Percentiles rank a stretch among this genome's conserved stretches.
phyloP scores from a whole-genome alignment of 345 rosid species.

The Passiflora organensis region DNA sequence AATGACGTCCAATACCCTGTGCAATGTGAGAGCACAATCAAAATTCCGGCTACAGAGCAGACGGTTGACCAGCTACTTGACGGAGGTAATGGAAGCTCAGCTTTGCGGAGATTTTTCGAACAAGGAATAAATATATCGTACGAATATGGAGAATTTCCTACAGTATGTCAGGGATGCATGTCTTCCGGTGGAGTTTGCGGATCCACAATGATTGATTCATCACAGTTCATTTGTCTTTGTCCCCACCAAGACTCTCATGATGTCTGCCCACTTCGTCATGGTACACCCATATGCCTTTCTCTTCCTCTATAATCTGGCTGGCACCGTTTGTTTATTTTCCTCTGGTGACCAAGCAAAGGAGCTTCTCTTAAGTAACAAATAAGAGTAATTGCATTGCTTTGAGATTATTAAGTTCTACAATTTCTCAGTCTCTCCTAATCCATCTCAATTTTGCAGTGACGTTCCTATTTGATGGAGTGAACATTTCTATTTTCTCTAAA shows the following conservation, averaged over 20 bases:
- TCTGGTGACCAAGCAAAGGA: too few relatives aligned
- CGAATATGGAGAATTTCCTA: background rate
- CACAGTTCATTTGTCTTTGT: constrained; percentile 36
- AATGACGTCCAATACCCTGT: background rate
- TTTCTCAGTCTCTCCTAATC: too few relatives aligned
- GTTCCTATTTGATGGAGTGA: too few relatives aligned
- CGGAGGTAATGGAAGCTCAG: background rate
- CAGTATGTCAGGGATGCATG: constrained; percentile 15
- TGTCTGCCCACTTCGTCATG: constrained; percentile 1
- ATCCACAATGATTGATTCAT: background rate
- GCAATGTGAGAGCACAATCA: background rate
- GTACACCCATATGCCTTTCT: background rate
- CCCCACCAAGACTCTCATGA: background rate
- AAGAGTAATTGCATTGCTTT: too few relatives aligned
- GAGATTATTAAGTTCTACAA: too few relatives aligned
- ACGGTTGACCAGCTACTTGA: background rate
- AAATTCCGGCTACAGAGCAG: background rate
- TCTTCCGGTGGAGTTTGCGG: constrained; percentile 44
- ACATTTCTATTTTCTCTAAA: too few relatives aligned
- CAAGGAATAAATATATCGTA: constrained; percentile 24
- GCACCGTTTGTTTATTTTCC: too few relatives aligned
- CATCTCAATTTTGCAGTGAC: too few relatives aligned
- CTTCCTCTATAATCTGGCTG: too few relatives aligned
- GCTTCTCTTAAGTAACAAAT: too few relatives aligned
- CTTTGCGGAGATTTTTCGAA: background rate